These are phyloP conservation scores for Lentinula guzmanii DNA, from an alignment of 768 basidiomycete species.

Conservation along the genomic window DNA sequence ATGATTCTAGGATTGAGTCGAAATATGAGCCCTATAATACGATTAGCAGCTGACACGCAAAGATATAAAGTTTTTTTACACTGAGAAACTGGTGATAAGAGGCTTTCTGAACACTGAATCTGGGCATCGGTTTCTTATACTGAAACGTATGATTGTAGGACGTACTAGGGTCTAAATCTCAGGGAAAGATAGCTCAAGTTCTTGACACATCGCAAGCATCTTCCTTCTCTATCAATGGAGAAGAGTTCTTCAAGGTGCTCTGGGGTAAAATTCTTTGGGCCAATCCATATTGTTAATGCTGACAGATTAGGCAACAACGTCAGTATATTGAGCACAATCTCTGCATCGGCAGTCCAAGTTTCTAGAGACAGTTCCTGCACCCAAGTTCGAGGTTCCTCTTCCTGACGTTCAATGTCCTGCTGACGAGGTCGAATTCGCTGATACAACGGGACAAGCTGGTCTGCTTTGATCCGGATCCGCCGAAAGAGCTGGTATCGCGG, in stretches of 20 bases:
- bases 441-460: constrained; percentile 55
- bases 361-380: constrained; percentile 48
- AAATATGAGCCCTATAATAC: constrained; percentile 68
- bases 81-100: constrained; percentile 81
- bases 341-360: constrained; percentile 69
- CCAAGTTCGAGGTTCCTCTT: constrained; percentile 24
- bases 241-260: constrained; percentile 77
- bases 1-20: constrained; percentile 57
- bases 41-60: neutral
- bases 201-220: constrained; percentile 30
- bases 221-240: constrained; percentile 8
- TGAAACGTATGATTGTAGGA: constrained; percentile 1
- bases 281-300: constrained; percentile 59
- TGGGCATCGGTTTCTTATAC: neutral
- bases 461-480: constrained; percentile 43
- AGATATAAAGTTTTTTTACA: constrained; percentile 24
- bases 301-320: constrained; percentile 45
- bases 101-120: constrained; percentile 57
- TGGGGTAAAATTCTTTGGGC: constrained; percentile 69
- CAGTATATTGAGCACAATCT: constrained; percentile 68
- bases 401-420: neutral
- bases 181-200: constrained; percentile 50
- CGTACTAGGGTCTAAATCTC: constrained; percentile 82
- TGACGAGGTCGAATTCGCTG: constrained; percentile 36
- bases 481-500: constrained; percentile 53